These are phyloP conservation scores for Epichloe typhina DNA, from an alignment of 2,329 filamentous ascomycete species.

Conservation along the genomic window DNA sequence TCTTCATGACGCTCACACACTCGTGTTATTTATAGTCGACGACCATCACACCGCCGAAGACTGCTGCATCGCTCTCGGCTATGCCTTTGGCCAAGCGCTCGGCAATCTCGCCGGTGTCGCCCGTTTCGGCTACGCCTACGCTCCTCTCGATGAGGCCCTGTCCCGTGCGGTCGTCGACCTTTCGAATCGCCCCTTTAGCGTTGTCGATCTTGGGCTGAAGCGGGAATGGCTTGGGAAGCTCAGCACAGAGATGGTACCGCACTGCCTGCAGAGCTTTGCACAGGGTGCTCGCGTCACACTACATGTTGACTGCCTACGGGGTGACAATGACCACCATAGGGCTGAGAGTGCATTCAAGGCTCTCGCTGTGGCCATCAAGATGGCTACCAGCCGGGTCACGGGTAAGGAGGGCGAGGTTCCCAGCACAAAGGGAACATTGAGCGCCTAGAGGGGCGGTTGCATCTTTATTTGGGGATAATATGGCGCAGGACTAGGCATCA, in stretches of 20 bases:
- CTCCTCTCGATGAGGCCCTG: conserved; percentile 87
- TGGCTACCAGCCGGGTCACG: conserved; percentile 60
- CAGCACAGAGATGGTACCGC: conserved; percentile 92
- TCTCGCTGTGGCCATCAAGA: conserved; percentile 69
- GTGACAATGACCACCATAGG: conserved; percentile 89
- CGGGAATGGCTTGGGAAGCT: conserved; percentile 95
- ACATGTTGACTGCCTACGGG: conserved; percentile 84
- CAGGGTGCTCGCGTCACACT: conserved; percentile 83
- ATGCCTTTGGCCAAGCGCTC: conserved; percentile 70
- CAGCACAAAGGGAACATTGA: conserved; percentile 89
- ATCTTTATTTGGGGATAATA: conserved; percentile 1
- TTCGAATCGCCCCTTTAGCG: conserved; percentile 77
- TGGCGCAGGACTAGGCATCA: not conserved
- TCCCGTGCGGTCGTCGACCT: conserved; percentile 90
- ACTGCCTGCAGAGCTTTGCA: conserved; percentile 89
- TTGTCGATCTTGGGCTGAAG: conserved; percentile 71
- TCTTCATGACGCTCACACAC: not conserved
- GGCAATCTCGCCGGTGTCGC: conserved; percentile 68
- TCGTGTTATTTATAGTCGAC: conserved; percentile 49
- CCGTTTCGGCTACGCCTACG: conserved; percentile 84
- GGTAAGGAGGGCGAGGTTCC: conserved; percentile 86
- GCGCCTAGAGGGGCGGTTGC: conserved; percentile 29
- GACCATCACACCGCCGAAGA: conserved; percentile 98
- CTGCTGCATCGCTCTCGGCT: conserved; percentile 79
- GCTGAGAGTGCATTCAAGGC: conserved; percentile 98